phyloP scores from a whole-genome alignment of 805 yeast genomes.

The Schwanniomyces occidentalis region DNA sequence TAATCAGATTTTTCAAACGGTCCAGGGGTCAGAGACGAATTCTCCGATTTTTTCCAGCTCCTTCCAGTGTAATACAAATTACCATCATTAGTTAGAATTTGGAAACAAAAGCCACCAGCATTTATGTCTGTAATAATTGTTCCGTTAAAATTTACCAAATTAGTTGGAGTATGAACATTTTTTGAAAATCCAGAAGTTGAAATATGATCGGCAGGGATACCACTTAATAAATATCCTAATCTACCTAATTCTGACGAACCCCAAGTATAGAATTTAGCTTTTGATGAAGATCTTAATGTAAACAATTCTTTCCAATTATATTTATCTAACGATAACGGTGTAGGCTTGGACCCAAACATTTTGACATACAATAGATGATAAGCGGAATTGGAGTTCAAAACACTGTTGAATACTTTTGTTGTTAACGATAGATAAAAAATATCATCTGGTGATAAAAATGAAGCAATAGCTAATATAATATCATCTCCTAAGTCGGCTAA shows the following conservation, averaged over 20 bases:
- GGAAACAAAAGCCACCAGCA: conserved; percentile 67
- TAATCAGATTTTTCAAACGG: conserved; percentile 22
- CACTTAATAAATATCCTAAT: conserved; percentile 41
- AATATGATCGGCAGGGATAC: conserved; percentile 23
- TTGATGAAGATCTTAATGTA: conserved; percentile 30
- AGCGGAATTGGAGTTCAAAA: conserved; percentile 27
- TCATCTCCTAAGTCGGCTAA: conserved; percentile 39
- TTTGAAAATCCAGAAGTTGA: conserved; percentile 16
- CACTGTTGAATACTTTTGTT: conserved; percentile 33
- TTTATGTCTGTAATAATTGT: conserved; percentile 46
- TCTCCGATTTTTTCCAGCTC: conserved; percentile 19
- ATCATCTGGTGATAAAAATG: conserved; percentile 36
- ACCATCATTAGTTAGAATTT: conserved; percentile 57
- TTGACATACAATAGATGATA: conserved; percentile 41
- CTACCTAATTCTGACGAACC: conserved; percentile 45
- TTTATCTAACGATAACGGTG: conserved; percentile 38
- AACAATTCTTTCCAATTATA: conserved; percentile 54
- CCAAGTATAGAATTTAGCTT: conserved; percentile 52
- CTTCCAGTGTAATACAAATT: conserved; percentile 55
- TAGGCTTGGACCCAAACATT: conserved; percentile 46
- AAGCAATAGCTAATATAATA: conserved; percentile 35
- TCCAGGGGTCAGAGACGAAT: conserved; percentile 25
- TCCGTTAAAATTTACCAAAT: conserved; percentile 35
- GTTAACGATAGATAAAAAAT: conserved; percentile 41
- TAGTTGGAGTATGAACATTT: conserved; percentile 39